Evolutionary conservation across 257 asterid species (phyloP), one percentile per base, ranked within the genome.

Genomic region (Thymus quinquecostatus): DNA sequence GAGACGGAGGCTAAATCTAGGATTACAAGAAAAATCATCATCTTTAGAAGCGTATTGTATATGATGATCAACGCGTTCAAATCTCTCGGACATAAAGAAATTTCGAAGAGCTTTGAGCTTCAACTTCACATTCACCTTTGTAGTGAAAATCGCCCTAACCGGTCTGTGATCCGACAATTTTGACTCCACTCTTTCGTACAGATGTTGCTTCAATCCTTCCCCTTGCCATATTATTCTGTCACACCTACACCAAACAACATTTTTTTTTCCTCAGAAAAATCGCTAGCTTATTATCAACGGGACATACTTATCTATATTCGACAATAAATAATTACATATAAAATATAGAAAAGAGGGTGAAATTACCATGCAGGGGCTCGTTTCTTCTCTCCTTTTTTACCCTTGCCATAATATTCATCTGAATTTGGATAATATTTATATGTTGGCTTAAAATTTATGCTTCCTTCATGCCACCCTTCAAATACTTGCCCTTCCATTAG

Each of bases 151-250:
- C 55, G 88, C 83, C 67, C 79, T 82, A 58, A 88, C 91, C 7
- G 91, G 87, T 45, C 89, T 82, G 66, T 88, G 95, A 73, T 88
- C 95, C 2, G 95, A 88, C 68, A 88, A 54, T 77, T 68, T 86
- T n/a, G 84, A 80, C 71, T 88, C 95, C 3, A 84, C 84, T 59
- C 95, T 84, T 6, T 69, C 75, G 58, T 88, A 88, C 4, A n/a
- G 1, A 5, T 82, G 74, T 74, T 86, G 89, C 66, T 86, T 86
- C 74, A 88, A 27, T 3, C 86, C 89, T 70, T 86, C 86, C 28
- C 95, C 89, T 32, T 62, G 71, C 95, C 91, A 86, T 60, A 88
- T 88, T 78, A 88, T 88, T 29, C 95, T 78, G 27, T 88, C 95
- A 74, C 95, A 88, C 95, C 95, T 88, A 14, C 14, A 66, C 5